Evolutionary conservation across 805 yeast genomes (phyloP).

Genomic region (Candida vaughaniae): DNA sequence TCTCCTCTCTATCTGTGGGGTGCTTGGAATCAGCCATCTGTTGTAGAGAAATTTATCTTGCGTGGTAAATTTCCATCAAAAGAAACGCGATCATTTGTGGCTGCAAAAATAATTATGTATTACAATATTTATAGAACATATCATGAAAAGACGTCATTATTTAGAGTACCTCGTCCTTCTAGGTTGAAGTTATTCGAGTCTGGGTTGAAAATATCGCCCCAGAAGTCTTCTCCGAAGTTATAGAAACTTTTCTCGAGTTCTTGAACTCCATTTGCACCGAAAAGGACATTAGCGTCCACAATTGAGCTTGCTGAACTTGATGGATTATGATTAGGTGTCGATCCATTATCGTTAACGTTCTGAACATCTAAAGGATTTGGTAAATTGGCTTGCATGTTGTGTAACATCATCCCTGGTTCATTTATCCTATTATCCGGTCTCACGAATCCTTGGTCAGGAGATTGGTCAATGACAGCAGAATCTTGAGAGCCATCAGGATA

Average conservation of each 20-base stretch:
- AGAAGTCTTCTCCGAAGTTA: conserved; percentile 67
- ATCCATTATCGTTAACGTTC: background rate
- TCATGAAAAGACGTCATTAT: conserved; percentile 27
- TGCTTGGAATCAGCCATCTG: background rate
- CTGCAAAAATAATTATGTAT: conserved; percentile 10
- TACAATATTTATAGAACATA: conserved; percentile 4
- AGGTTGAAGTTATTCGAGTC: conserved; percentile 35
- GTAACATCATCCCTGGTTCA: background rate
- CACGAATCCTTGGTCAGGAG: background rate
- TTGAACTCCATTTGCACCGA: conserved; percentile 11
- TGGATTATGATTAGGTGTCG: background rate
- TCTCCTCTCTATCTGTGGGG: background rate
- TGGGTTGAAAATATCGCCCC: conserved; percentile 55
- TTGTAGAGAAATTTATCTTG: too few species aligned
- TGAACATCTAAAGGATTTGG: background rate
- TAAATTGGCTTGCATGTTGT: too few species aligned
- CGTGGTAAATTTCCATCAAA: too few species aligned
- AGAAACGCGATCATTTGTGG: background rate
- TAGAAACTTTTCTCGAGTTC: conserved; percentile 48
- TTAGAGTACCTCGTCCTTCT: conserved; percentile 18
- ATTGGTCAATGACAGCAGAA: background rate
- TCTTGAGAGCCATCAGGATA: background rate
- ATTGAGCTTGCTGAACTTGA: background rate
- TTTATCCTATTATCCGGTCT: too few species aligned
- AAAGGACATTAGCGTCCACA: background rate